Percentiles rank a stretch among this genome's conserved stretches.
These are phyloP conservation scores for Fraxinus anomala DNA, from an alignment of 257 asterid species.

Conservation along the genomic window DNA sequence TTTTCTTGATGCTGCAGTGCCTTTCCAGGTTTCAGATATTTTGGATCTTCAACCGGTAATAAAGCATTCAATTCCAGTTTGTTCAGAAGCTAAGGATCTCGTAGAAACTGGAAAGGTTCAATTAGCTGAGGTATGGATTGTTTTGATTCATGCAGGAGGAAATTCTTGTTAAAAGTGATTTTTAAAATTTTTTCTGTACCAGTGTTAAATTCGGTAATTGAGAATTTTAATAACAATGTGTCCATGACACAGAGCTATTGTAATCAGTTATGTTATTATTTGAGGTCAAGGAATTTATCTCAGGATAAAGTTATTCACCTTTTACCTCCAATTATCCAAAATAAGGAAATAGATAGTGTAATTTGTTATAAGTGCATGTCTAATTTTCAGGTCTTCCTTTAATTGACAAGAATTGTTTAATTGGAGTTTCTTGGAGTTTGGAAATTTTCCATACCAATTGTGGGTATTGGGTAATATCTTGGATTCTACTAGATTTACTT, in stretches of 20 bases:
- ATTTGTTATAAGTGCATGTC: neutral
- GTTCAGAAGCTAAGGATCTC: conserved; percentile 93
- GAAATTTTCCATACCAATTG: too few relatives aligned
- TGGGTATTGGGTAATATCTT: neutral
- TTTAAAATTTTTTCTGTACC: neutral
- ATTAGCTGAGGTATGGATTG: conserved; percentile 72
- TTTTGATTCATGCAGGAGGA: conserved; percentile 17
- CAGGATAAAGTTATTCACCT: neutral
- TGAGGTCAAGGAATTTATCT: neutral
- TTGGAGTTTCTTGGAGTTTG: neutral
- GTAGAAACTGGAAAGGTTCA: conserved; percentile 93
- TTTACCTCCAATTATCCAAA: neutral
- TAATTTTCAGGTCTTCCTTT: neutral
- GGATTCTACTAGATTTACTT: neutral
- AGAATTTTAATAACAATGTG: too few relatives aligned
- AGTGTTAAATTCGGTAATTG: too few relatives aligned
- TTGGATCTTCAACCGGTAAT: conserved; percentile 86
- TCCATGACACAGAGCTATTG: neutral
- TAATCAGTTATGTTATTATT: neutral
- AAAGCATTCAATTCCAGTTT: conserved; percentile 92
- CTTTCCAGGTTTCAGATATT: conserved; percentile 81
- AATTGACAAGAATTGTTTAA: neutral
- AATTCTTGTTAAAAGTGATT: neutral
- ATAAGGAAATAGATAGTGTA: neutral
- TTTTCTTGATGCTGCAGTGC: conserved; percentile 63